Percentiles rank a stretch among this genome's conserved stretches.
Conservation (phyloP, 148 eudicot genomes). For the Pharnaceum exiguum region DNA sequence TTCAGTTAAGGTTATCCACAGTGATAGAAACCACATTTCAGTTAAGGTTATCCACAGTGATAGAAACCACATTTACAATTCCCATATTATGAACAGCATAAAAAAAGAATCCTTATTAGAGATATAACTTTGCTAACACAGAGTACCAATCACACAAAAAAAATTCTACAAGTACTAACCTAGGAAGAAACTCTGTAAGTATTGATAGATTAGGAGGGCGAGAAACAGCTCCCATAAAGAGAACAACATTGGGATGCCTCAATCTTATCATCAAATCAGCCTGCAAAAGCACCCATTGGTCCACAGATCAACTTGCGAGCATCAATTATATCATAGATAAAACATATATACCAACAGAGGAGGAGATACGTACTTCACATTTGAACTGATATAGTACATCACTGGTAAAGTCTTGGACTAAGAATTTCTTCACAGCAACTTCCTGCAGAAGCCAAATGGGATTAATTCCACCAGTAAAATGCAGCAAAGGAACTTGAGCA, state of each 20-base stretch:
- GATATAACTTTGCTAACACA: neutral
- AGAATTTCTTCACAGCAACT: slow-evolving; percentile 97
- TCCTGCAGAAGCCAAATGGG: slow-evolving; percentile 47
- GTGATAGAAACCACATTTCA: neutral
- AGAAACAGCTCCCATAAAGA: slow-evolving; percentile 98
- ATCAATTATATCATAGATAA: neutral
- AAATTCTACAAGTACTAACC: slow-evolving; percentile 34
- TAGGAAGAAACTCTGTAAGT: slow-evolving; percentile 90
- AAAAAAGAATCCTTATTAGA: neutral
- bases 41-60: neutral
- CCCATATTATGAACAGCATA: neutral
- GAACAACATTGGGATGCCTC: slow-evolving; percentile 98
- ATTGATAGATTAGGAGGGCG: slow-evolving; percentile 93
- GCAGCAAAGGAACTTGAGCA: neutral
- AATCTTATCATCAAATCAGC: slow-evolving; percentile 91
- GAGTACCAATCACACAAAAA: neutral
- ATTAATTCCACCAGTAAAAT: slow-evolving; percentile 5
- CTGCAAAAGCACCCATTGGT: slow-evolving; percentile 38
- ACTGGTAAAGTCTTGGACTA: slow-evolving; percentile 87
- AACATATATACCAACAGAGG: neutral
- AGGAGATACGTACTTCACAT: slow-evolving; percentile 60
- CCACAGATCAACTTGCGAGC: neutral
- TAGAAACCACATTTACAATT: neutral
- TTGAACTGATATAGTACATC: slow-evolving; percentile 81
- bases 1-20: neutral